Conservation (phyloP, 371 early-diverging fungal genomes). For the Encephalitozoon hellem region DNA sequence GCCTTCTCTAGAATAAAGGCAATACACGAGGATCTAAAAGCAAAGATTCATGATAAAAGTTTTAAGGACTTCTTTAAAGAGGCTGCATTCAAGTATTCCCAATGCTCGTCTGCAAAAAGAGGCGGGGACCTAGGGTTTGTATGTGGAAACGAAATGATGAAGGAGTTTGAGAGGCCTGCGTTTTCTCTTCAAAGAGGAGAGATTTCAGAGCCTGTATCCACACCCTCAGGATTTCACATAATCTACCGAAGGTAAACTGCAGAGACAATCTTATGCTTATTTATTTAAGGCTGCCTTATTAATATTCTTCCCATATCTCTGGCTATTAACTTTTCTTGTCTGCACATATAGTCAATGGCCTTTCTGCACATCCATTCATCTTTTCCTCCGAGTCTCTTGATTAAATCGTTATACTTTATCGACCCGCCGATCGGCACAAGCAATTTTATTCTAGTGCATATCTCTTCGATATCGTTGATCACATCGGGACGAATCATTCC, state of each 20-base stretch:
- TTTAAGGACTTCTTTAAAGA: constrained; percentile 62
- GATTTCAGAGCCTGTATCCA: constrained; percentile 70
- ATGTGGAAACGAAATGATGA: constrained; percentile 70
- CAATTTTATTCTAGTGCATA: constrained; percentile 47
- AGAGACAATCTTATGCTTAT: background rate
- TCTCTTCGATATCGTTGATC: constrained; percentile 42
- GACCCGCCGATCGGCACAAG: constrained; percentile 57
- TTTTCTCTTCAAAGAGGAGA: constrained; percentile 73
- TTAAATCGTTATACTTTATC: constrained; percentile 29
- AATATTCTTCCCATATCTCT: constrained; percentile 53
- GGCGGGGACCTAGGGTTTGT: constrained; percentile 80
- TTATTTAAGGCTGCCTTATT: constrained; percentile 51
- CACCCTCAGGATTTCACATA: constrained; percentile 82
- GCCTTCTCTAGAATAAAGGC: constrained; percentile 66
- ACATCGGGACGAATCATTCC: constrained; percentile 58
- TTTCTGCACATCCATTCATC: constrained; percentile 44
- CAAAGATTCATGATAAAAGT: constrained; percentile 42
- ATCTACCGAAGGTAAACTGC: constrained; percentile 61
- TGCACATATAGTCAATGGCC: constrained; percentile 58
- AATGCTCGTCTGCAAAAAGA: constrained; percentile 74
- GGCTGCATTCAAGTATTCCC: constrained; percentile 68
- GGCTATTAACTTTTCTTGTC: constrained; percentile 53
- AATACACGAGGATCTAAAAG: constrained; percentile 62
- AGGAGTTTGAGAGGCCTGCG: constrained; percentile 77
- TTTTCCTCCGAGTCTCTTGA: constrained; percentile 31